A percentile compares a stretch with the other conserved stretches of the same genome.
Conservation (phyloP, 805 yeast genomes). For the Candida dendrica region DNA sequence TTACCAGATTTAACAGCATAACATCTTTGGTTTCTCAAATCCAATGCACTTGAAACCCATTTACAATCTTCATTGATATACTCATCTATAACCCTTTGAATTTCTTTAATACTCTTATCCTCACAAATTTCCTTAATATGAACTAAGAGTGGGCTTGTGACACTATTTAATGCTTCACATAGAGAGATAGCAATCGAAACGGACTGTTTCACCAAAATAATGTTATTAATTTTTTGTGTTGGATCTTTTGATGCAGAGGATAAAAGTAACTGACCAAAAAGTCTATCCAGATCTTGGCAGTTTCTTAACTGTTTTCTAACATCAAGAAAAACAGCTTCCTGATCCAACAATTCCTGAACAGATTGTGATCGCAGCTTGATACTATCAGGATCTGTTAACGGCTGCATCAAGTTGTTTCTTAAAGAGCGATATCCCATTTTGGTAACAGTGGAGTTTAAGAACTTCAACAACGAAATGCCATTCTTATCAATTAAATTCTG, state of each 20-base stretch:
- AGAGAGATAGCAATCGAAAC: slow-evolving; percentile 18
- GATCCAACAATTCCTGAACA: slow-evolving; percentile 26
- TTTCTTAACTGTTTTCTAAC: slow-evolving; percentile 18
- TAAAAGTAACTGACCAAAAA: slow-evolving; percentile 30
- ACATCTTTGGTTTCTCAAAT: slow-evolving; percentile 35
- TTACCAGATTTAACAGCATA: slow-evolving; percentile 37
- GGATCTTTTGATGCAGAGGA: slow-evolving; percentile 22
- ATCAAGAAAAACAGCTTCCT: slow-evolving; percentile 10
- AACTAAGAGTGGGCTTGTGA: slow-evolving; percentile 12
- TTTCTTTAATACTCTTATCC: slow-evolving; percentile 15
- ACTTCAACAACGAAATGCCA: slow-evolving; percentile 28
- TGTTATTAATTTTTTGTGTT: slow-evolving; percentile 32
- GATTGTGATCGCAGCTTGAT: slow-evolving; percentile 29
- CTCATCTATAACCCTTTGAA: slow-evolving; percentile 21
- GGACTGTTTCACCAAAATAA: slow-evolving; percentile 32
- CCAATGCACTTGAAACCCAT: slow-evolving; percentile 33
- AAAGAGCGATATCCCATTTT: slow-evolving; percentile 40
- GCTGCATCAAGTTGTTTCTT: slow-evolving; percentile 38
- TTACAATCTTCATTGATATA: slow-evolving; percentile 34
- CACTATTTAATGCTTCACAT: slow-evolving; percentile 7
- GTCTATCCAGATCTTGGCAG: slow-evolving; percentile 32
- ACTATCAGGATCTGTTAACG: slow-evolving; percentile 31
- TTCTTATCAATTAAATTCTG: slow-evolving; percentile 24
- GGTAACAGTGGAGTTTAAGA: slow-evolving; percentile 32
- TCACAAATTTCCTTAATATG: slow-evolving; percentile 24